Conservation (phyloP, 140 eudicot species). For the Erigeron philadelphicus region DNA sequence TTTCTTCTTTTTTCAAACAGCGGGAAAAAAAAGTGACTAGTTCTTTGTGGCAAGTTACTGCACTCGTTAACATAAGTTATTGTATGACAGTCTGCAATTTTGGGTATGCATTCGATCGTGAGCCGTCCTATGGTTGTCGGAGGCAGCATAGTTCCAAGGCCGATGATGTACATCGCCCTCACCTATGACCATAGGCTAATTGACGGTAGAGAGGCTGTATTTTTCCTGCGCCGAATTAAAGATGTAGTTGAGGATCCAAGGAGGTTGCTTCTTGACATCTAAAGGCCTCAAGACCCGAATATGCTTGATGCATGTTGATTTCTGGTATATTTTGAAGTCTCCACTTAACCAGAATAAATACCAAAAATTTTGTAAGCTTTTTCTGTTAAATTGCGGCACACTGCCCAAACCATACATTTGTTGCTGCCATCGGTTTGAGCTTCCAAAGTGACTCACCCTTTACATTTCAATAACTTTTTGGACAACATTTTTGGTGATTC, state of each 20-base stretch:
- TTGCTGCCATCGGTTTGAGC: slow-evolving; percentile 19
- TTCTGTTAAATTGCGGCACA: slow-evolving; percentile 25
- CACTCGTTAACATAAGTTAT: not conserved
- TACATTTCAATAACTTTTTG: slow-evolving; percentile 19
- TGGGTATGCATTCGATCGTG: slow-evolving; percentile 89
- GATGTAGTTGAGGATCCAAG: slow-evolving; percentile 93
- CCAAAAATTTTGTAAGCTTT: slow-evolving; percentile 25
- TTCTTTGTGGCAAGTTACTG: not conserved
- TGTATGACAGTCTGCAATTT: slow-evolving; percentile 67
- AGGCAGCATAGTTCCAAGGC: slow-evolving; percentile 73
- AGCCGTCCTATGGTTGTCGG: slow-evolving; percentile 97
- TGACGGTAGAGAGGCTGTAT: slow-evolving; percentile 99
- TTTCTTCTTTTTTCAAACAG: not conserved
- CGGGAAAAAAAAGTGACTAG: not conserved
- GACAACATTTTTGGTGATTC: slow-evolving; percentile 16
- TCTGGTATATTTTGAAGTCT: slow-evolving; percentile 25
- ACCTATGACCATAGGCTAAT: slow-evolving; percentile 97
- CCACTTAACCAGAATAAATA: slow-evolving; percentile 24
- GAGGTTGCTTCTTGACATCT: slow-evolving; percentile 77
- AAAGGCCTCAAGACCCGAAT: slow-evolving; percentile 10
- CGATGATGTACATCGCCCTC: slow-evolving; percentile 96
- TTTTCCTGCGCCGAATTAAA: slow-evolving; percentile 80
- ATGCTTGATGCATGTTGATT: not conserved
- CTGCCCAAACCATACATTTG: slow-evolving; percentile 13
- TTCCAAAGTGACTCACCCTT: slow-evolving; percentile 1